Evolutionary conservation across 768 basidiomycete species (phyloP), one percentile per base, ranked within the genome.

Genomic region (Mycena alexandri): DNA sequence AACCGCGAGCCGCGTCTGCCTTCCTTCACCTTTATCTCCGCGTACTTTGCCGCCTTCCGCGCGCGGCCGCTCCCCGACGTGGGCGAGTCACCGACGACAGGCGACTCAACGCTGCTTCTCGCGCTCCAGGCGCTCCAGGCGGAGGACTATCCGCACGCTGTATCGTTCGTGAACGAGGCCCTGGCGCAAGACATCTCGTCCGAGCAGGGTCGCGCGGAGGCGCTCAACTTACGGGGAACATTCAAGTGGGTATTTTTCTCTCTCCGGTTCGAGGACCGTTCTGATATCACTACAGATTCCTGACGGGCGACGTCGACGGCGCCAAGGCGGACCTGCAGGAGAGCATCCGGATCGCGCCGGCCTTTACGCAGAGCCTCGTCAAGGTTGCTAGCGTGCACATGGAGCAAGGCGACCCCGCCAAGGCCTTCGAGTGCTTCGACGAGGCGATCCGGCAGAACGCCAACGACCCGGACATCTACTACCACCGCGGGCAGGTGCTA

Each of bases 351-450:
- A 80, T 97, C 34, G 78, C 83, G 64, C 93, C 87, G 16, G 81
- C 80, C 47, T 89, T 90, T 72, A 95, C 94, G 0, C 97, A 98
- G 79, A 92, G 89, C 71, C 87, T 94, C 78, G 96, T 99, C 72
- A 99, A 99, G 86, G 90, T 99, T 68, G 98, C 97, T 16, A 94
- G 92, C 73, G 96, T 99, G 43, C 86, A 96, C 79, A 99, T 99
- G 97, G 98, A 99, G 77, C 91, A 96, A 73, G 91, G 91, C 44
- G 88, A 95, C 68, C 86, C 93, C 14, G 80, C 84, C 21, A 89
- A 88, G 70, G 93, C 97, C 1, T 96, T 99, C 79, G 89, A 91
- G 65, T 93, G 92, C 76, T 99, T 98, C 76, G 96, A 97, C 48
- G 85, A 91, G 69, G 98, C 98, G 1, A 91, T 95, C 75, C 84